Evolutionary conservation across 345 rosid species (phyloP), one percentile per base, ranked within the genome.

Genomic region (Pseudoturritis turrita): DNA sequence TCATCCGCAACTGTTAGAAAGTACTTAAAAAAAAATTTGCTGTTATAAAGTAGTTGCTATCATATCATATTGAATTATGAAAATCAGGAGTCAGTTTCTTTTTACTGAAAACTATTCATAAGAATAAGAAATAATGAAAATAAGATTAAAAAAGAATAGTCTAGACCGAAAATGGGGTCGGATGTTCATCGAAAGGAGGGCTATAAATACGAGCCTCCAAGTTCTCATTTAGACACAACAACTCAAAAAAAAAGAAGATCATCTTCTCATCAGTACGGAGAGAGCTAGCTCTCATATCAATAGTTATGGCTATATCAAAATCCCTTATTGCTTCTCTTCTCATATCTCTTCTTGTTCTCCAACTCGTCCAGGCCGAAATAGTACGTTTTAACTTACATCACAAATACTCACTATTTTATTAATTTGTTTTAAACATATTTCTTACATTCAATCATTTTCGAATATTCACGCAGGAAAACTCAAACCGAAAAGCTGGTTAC

Each of bases 261-360:
- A 54, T 50, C 63, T 54, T 35, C 21, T 33, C 37, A 33, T n/a
- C 37, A 9, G 10, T 47, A 11, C 41, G 31, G 35, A 18, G 50
- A 67, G 44, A 47, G 72, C 23, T 53, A 53, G 25, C 25, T 63
- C 72, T 62, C 76, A 54, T 46, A 6, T 43, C 3, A 33, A 50
- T 23, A 33, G 65, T 45, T 33, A 85, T 85, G 95, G 83, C 86
- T 37, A 43, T 76, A 25, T 61, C 83, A 13, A 83, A 80, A 73
- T 43, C 76, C 62, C 62, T 81, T 56, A 44, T 82, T 49, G 85
- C 87, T 73, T 78, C 82, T 44, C 75, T 83, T 68, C 79, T 87
- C 73, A 37, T 85, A 68, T 87, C 84, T 56, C 81, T 87, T 55
- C 79, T 85, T 41, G 46, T 83, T 58, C 81, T 83, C 55, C 83